A percentile compares a stretch with the other conserved stretches of the same genome.
Conservation (phyloP, 2,329 filamentous ascomycete species). For the Phoma sp. region DNA sequence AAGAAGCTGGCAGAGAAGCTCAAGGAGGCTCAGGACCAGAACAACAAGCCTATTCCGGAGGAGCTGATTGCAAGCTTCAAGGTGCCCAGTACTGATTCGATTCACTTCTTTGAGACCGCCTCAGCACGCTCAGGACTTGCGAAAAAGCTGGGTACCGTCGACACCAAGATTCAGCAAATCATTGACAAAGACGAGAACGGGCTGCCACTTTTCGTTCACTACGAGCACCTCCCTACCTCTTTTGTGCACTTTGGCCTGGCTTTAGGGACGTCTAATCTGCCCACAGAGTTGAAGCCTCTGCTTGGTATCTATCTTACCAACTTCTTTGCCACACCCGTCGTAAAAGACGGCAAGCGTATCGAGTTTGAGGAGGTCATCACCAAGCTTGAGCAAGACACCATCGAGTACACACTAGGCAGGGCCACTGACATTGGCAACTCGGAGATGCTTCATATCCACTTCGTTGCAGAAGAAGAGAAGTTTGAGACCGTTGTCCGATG, state of each 20-base stretch:
- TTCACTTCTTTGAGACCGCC: slow-evolving; percentile 89
- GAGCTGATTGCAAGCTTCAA: slow-evolving; percentile 81
- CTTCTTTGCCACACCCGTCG: slow-evolving; percentile 92
- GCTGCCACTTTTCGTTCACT: slow-evolving; percentile 91
- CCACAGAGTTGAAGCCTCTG: slow-evolving; percentile 82
- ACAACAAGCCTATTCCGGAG: slow-evolving; percentile 83
- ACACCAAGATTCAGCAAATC: slow-evolving; percentile 74
- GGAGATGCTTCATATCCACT: slow-evolving; percentile 80
- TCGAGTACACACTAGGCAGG: slow-evolving; percentile 77
- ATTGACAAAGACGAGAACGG: slow-evolving; percentile 72
- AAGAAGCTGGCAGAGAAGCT: slow-evolving; percentile 76
- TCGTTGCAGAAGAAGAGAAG: slow-evolving; percentile 88
- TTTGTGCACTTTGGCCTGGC: slow-evolving; percentile 87
- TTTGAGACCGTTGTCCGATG: slow-evolving; percentile 82
- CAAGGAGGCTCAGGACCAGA: slow-evolving; percentile 83
- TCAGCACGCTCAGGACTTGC: slow-evolving; percentile 85
- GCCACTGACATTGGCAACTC: slow-evolving; percentile 74
- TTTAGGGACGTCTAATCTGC: slow-evolving; percentile 77
- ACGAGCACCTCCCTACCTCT: slow-evolving; percentile 90
- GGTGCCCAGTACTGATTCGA: slow-evolving; percentile 85
- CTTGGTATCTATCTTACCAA: slow-evolving; percentile 85
- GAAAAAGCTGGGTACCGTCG: slow-evolving; percentile 68
- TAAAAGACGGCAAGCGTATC: slow-evolving; percentile 74
- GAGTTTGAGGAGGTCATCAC: slow-evolving; percentile 93
- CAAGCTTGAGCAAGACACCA: slow-evolving; percentile 87